Percentiles rank a stretch among this genome's conserved stretches.
Conservation (phyloP, 225 moss, liverwort and hornwort genomes). For the Antitrichia curtipendula region DNA sequence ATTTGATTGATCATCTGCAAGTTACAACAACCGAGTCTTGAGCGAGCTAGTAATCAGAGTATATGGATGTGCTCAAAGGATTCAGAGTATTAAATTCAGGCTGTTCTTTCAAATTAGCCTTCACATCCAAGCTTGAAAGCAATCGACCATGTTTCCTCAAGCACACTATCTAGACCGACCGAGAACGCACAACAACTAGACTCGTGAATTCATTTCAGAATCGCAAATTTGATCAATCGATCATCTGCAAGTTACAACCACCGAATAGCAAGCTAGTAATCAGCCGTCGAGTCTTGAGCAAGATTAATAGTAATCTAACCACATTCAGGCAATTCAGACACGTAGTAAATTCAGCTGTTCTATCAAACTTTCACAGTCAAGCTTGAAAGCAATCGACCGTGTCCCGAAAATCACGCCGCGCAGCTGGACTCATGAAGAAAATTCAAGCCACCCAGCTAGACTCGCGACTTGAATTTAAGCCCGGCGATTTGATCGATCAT, state of each 20-base stretch:
- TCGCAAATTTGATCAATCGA: not conserved
- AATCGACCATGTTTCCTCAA: not conserved
- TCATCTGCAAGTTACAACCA: not conserved
- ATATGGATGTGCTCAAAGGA: not conserved
- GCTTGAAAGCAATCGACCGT: not conserved
- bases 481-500: not conserved
- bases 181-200: not conserved
- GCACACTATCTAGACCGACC: not conserved
- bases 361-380: not conserved
- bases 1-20: not conserved
- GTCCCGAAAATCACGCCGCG: not conserved
- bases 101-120: not conserved
- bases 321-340: not conserved
- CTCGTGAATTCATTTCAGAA: not conserved
- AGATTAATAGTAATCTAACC: too few species aligned
- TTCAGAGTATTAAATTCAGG: not conserved
- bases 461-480: not conserved
- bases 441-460: not conserved
- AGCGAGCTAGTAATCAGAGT: not conserved
- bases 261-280: not conserved
- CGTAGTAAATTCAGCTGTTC: not conserved
- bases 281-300: too few species aligned
- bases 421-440: not conserved
- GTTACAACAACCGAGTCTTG: not conserved
- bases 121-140: not conserved